Evolutionary conservation across 768 basidiomycete genomes (phyloP).

Genomic region (Galerina marginata): DNA sequence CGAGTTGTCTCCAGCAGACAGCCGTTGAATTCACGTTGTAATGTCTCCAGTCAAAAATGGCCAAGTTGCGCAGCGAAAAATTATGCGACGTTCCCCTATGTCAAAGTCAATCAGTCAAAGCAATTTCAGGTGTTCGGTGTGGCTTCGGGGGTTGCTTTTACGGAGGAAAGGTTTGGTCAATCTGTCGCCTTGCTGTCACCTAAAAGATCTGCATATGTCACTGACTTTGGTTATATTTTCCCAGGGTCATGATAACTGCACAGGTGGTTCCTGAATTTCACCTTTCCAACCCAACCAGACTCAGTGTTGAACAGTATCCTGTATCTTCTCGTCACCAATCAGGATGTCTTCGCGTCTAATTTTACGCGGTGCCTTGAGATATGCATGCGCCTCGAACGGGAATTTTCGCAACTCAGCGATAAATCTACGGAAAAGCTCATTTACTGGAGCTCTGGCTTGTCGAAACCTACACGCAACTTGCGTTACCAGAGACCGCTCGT

Average conservation of each 20-base stretch:
- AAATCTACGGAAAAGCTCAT: not conserved
- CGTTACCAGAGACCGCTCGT: constrained; percentile 36
- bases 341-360: constrained; percentile 3
- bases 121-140: not conserved
- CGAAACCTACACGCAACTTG: constrained; percentile 25
- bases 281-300: not conserved
- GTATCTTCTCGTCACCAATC: not conserved
- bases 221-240: too few species aligned
- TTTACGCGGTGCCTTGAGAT: not conserved
- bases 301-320: too few species aligned
- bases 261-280: too few species aligned
- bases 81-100: not conserved
- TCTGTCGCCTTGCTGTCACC: too few species aligned
- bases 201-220: too few species aligned
- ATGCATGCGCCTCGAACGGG: not conserved
- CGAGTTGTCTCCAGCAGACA: not conserved
- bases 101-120: not conserved
- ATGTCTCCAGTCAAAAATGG: not conserved
- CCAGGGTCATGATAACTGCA: too few species aligned
- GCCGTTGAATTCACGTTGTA: not conserved
- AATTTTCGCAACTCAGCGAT: not conserved
- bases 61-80: not conserved
- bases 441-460: not conserved
- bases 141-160: not conserved
- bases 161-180: not conserved